phyloP scores from a whole-genome alignment of 2,329 filamentous ascomycete species.

The Tolypocladium endophyticum region DNA sequence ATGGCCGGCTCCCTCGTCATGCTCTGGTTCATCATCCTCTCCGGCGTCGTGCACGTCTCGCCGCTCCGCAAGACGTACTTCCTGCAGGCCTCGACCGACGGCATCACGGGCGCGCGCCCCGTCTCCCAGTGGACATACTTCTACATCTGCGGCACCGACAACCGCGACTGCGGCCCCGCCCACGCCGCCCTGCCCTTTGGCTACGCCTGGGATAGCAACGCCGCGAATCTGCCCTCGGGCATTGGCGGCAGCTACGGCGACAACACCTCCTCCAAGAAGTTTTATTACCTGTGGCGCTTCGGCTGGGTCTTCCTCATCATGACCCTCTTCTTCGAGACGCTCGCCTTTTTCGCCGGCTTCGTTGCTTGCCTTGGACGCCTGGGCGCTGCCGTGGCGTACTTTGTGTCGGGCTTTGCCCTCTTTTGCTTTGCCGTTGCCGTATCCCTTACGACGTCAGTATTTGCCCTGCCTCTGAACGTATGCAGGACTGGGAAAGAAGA shows the following conservation, averaged over 20 bases:
- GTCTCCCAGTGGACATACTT: conserved; percentile 85
- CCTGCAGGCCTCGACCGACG: conserved; percentile 65
- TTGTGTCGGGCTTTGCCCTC: conserved; percentile 48
- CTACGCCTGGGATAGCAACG: conserved; percentile 52
- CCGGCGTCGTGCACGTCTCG: conserved; percentile 35
- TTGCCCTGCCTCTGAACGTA: neutral
- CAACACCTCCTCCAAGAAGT: conserved; percentile 46
- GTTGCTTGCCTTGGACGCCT: conserved; percentile 62
- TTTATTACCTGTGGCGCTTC: conserved; percentile 82
- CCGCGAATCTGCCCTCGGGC: conserved; percentile 29
- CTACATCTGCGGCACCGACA: conserved; percentile 60
- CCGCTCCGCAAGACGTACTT: conserved; percentile 73
- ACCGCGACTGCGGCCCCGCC: conserved; percentile 52
- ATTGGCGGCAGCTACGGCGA: conserved; percentile 42
- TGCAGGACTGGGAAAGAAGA: too few species aligned
- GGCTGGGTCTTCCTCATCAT: conserved; percentile 88
- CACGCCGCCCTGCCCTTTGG: conserved; percentile 59
- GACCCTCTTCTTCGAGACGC: conserved; percentile 64
- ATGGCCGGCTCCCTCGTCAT: conserved; percentile 40
- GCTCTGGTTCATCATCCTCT: conserved; percentile 49
- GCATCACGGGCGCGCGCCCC: conserved; percentile 57
- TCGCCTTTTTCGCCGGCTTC: conserved; percentile 57
- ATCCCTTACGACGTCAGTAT: conserved; percentile 62
- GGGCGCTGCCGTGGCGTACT: conserved; percentile 54
- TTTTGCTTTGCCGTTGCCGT: conserved; percentile 59